Evolutionary conservation across 1,284 basidiomycete species (phyloP).

Genomic region (Cryptococcus wingfieldii): DNA sequence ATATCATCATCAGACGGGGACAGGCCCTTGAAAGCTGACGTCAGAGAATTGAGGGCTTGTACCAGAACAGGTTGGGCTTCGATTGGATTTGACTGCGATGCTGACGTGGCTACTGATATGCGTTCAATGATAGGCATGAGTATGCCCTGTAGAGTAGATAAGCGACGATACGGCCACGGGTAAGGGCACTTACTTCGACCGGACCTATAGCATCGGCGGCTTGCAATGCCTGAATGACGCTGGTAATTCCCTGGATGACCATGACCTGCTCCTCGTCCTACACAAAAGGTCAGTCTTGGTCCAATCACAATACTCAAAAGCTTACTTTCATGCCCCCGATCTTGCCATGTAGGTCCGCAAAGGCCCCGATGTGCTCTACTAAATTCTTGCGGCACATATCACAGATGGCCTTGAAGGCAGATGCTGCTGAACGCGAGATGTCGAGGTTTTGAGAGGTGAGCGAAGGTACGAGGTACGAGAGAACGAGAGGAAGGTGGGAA

Average conservation of each 20-base stretch:
- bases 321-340: constrained; percentile 67
- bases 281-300: constrained; percentile 1
- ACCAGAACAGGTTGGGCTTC: constrained; percentile 13
- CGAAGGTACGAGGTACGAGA: constrained; percentile 63
- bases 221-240: constrained; percentile 79
- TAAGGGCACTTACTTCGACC: constrained; percentile 57
- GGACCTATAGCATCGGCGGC: constrained; percentile 70
- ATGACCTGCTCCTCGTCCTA: constrained; percentile 82
- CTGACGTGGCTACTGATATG: constrained; percentile 59
- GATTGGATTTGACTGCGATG: constrained; percentile 41
- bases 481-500: constrained; percentile 51
- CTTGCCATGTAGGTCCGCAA: constrained; percentile 73
- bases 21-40: constrained; percentile 76
- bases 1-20: constrained; percentile 69
- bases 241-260: constrained; percentile 81
- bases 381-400: constrained; percentile 76
- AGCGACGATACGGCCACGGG: background rate
- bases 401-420: constrained; percentile 74
- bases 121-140: constrained; percentile 69
- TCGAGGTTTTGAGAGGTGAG: constrained; percentile 59
- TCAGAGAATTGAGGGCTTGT: constrained; percentile 68
- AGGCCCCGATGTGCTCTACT: constrained; percentile 74
- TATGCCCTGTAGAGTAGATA: constrained; percentile 56
- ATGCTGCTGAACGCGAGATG: constrained; percentile 69
- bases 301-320: constrained; percentile 8